Evolutionary conservation across 2,329 filamentous ascomycete genomes (phyloP), one percentile per base, ranked within the genome.

Genomic region (Trichophyton benhamiae): DNA sequence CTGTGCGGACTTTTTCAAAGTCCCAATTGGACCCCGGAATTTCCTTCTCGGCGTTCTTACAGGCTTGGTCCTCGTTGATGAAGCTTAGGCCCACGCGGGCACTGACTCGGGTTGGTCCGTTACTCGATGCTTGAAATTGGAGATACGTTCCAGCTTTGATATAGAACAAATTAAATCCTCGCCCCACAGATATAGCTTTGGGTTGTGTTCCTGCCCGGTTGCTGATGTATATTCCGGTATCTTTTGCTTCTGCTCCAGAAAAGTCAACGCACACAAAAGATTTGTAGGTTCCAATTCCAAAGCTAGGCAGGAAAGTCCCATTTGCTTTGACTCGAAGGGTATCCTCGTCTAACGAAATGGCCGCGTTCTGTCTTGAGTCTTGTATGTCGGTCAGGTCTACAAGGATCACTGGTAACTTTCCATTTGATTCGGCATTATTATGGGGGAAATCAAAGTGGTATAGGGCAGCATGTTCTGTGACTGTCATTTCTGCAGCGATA

Each of bases 181-280:
- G 46, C 2, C 42, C 44, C 11, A 60, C 58, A n/a, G 30, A 46
- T 17, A 62, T 11, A 27, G 57, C 38, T 17, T 55, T 57, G 8
- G 57, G 57, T 9, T 38, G 22, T 9, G 36, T 57, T 3, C 57
- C 61, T 7, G 60, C 60, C n/a, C 60, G 60, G 6, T 60, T 48
- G 17, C 58, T 55, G 41, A 60, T 22, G 33, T 55, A 62, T 25
- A 86, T 77, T 7, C 87, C 87, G 1, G 76, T 82, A 63, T 86
- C 82, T 36, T 79, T 77, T 8, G 88, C 72, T 0, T 75, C 68
- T 2, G 82, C 80, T 0, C 82, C 85, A 30, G 75, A 71, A 66
- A 89, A 87, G 65, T 89, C 86, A 2, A 83, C 83, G 66, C 87
- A 89, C 67, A 88, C 87, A 69, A 85, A 79, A 1, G 83, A 72